Conservation (phyloP, 2,329 filamentous ascomycete species). For the Cladosporium sp. region DNA sequence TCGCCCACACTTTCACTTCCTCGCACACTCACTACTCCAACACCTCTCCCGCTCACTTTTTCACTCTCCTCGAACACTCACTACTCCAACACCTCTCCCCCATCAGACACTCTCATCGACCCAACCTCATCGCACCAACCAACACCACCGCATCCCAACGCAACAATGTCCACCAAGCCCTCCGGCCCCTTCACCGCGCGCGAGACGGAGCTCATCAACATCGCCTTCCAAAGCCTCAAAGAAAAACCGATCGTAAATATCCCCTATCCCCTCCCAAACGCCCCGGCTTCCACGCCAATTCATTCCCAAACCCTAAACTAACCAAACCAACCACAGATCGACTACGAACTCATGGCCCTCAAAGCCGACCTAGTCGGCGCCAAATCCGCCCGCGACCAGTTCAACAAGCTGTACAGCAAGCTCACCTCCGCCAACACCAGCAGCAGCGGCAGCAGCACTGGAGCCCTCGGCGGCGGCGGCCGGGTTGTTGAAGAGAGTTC, state of each 20-base stretch:
- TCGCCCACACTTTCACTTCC: not conserved
- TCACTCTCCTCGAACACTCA: not conserved
- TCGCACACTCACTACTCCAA: too few relatives aligned
- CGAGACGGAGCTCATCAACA: not conserved
- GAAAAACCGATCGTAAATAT: not conserved
- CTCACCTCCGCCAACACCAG: not conserved
- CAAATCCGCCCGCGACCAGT: conserved; percentile 11
- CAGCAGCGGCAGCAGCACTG: too few relatives aligned
- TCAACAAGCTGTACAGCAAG: conserved; percentile 5
- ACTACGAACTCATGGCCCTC: conserved; percentile 8
- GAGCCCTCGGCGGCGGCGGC: too few relatives aligned
- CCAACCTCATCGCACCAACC: not conserved
- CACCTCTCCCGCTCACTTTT: not conserved
- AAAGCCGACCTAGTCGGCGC: conserved; percentile 7
- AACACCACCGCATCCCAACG: not conserved
- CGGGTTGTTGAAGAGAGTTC: too few relatives aligned
- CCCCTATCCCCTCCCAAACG: not conserved
- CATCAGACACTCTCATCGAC: not conserved
- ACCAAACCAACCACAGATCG: not conserved
- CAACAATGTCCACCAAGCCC: not conserved
- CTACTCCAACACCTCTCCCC: not conserved
- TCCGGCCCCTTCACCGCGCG: conserved; percentile 1
- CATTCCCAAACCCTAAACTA: not conserved
- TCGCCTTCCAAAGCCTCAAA: conserved; percentile 7
- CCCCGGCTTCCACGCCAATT: too few relatives aligned